These are phyloP conservation scores for Leishmania lainsoni DNA, from an alignment of 208 protist species.

Conservation along the genomic window DNA sequence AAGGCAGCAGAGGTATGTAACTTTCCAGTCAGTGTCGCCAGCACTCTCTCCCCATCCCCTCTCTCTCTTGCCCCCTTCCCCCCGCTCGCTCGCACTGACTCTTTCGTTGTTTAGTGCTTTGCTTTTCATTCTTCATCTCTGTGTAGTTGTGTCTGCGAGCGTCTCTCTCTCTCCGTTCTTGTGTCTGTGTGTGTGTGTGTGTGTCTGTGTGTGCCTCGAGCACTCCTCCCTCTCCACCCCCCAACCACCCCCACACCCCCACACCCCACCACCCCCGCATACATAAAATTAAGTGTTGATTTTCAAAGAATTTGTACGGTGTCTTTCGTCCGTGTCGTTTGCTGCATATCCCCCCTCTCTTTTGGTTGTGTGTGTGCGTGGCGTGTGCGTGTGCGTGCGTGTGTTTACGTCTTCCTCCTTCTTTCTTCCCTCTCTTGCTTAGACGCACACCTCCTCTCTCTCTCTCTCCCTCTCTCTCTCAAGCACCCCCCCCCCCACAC, in stretches of 20 bases:
- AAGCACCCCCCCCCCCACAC: no score
- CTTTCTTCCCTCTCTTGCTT: background rate
- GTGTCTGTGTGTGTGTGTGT: background rate
- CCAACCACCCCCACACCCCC: background rate
- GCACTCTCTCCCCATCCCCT: background rate
- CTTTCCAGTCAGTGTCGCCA: background rate
- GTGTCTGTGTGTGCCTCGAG: background rate
- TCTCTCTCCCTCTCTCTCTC: no score
- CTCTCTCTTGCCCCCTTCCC: background rate
- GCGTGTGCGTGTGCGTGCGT: background rate
- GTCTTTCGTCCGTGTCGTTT: no score
- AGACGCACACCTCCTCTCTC: no score
- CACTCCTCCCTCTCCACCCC: no score
- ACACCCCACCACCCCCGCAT: no score
- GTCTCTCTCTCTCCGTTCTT: background rate
- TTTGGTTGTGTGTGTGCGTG: background rate
- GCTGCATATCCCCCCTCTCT: background rate
- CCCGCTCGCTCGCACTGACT: background rate
- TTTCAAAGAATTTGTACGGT: no score
- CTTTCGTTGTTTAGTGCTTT: background rate
- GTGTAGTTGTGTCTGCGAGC: background rate
- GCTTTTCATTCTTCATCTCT: background rate
- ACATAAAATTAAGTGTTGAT: no score
- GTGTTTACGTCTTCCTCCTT: background rate
- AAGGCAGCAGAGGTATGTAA: background rate